Conservation (phyloP, 2,329 filamentous ascomycete species). For the Botrytis galanthina region DNA sequence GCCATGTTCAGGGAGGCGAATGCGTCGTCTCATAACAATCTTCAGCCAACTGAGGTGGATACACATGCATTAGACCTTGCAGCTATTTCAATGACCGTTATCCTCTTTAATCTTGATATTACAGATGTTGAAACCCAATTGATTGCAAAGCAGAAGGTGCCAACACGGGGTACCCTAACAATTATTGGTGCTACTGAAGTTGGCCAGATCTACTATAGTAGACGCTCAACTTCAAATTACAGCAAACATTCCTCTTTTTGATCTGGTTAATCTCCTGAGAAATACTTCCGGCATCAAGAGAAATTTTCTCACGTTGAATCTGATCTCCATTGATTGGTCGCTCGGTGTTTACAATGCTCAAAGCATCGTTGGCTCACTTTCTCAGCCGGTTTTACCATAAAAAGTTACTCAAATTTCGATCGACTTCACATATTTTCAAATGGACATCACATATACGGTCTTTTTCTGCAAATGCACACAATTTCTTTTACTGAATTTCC, state of each 20-base stretch:
- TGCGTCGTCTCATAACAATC: neutral
- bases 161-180: neutral
- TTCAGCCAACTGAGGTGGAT: neutral
- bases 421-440: neutral
- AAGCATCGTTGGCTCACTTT: neutral
- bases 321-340: neutral
- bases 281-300: neutral
- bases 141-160: neutral
- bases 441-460: neutral
- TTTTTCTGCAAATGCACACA: neutral
- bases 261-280: neutral
- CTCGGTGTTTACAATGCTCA: neutral
- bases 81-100: neutral
- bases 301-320: neutral
- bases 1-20: conserved; percentile 1
- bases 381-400: neutral
- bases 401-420: neutral
- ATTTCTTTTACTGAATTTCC: neutral
- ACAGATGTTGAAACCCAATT: neutral
- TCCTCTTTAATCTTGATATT: conserved; percentile 1
- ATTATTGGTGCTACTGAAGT: conserved; percentile 10
- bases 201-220: conserved; percentile 10
- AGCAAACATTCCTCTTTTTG: conserved; percentile 6
- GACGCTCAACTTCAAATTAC: neutral
- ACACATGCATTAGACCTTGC: neutral